These are phyloP conservation scores for Acacia concinna DNA, from an alignment of 331 rosid species.

Conservation along the genomic window DNA sequence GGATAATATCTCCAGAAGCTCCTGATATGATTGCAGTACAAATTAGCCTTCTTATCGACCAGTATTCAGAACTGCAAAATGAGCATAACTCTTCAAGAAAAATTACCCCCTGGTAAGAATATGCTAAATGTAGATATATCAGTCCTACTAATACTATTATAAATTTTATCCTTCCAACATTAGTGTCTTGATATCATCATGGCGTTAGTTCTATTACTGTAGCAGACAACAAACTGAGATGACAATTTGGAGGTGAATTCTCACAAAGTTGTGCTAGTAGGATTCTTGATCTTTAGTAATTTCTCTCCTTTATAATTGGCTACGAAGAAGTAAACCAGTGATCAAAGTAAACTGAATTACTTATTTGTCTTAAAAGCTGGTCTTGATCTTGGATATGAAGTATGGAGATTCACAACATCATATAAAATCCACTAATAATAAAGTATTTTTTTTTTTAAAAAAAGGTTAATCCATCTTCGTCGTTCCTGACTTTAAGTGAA, in stretches of 20 bases:
- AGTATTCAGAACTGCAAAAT: not conserved
- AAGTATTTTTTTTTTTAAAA: not conserved
- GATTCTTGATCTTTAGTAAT: not conserved
- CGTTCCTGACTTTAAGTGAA: not conserved
- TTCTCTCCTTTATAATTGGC: not conserved
- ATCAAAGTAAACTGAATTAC: not conserved
- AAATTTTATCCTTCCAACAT: not conserved
- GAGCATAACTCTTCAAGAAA: not conserved
- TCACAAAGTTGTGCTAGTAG: not conserved
- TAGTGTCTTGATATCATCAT: not conserved
- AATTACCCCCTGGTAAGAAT: not conserved
- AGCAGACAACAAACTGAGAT: not conserved
- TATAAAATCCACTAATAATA: not conserved
- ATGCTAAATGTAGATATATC: not conserved
- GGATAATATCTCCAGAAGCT: slow-evolving; percentile 39
- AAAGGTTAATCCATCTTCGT: not conserved
- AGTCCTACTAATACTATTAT: not conserved
- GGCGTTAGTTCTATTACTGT: not conserved
- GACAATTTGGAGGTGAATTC: not conserved
- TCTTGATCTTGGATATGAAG: not conserved
- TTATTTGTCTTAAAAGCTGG: not conserved
- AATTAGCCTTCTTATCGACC: slow-evolving; percentile 36
- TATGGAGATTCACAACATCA: not conserved
- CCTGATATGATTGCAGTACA: slow-evolving; percentile 50
- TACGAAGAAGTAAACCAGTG: no score